Conservation (phyloP, 2,329 filamentous ascomycete genomes). For the Periconia digitata region DNA sequence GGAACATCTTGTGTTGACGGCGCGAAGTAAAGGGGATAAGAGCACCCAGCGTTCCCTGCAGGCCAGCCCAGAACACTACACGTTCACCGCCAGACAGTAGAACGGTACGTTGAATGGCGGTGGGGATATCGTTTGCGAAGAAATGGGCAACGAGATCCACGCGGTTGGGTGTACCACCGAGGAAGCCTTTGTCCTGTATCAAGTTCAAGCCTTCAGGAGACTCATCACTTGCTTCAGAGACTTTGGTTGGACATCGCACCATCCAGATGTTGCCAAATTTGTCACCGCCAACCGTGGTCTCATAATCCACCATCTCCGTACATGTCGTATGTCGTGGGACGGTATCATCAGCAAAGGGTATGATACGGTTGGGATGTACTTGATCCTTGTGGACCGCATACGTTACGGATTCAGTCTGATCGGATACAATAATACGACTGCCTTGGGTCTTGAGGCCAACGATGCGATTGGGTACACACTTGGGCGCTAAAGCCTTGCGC, state of each 20-base stretch:
- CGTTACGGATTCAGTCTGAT: conserved; percentile 88
- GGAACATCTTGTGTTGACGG: conserved; percentile 97
- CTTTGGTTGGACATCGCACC: conserved; percentile 81
- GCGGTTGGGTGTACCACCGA: conserved; percentile 85
- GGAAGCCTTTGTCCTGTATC: conserved; percentile 84
- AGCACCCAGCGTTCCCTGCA: conserved; percentile 92
- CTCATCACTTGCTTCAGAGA: conserved; percentile 87
- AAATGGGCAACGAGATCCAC: conserved; percentile 84
- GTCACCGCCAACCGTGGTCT: conserved; percentile 90
- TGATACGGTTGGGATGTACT: conserved; percentile 78
- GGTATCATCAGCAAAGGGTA: conserved; percentile 90
- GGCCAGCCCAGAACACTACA: conserved; percentile 86
- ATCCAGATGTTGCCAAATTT: conserved; percentile 98
- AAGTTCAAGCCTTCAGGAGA: conserved; percentile 88
- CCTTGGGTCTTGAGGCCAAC: conserved; percentile 87
- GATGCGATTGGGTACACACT: conserved; percentile 79
- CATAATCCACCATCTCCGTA: conserved; percentile 94
- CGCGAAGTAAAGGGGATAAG: conserved; percentile 88
- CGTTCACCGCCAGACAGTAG: conserved; percentile 91
- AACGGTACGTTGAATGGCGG: conserved; percentile 83
- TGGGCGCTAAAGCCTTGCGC: conserved; percentile 77
- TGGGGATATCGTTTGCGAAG: conserved; percentile 89
- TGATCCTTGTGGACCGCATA: conserved; percentile 88
- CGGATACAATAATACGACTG: conserved; percentile 85
- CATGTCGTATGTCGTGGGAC: conserved; percentile 89